Conservation (phyloP, 495 filamentous ascomycete genomes). For the Podospora tetraspora region DNA sequence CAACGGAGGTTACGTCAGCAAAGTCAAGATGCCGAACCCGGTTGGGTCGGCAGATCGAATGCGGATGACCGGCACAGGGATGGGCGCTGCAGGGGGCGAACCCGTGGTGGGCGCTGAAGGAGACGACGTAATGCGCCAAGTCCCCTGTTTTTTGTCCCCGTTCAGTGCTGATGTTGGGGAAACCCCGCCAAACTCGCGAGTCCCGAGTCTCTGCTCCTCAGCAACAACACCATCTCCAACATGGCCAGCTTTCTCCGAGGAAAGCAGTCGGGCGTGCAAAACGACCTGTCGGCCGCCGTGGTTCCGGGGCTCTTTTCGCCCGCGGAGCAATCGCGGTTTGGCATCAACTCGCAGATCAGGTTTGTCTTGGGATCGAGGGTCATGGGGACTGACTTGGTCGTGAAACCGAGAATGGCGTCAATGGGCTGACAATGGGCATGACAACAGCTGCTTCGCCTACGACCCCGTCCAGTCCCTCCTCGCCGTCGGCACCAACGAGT, state of each 20-base stretch:
- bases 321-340: constrained; percentile 79
- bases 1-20: not conserved
- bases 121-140: not conserved
- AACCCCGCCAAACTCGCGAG: not conserved
- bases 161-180: not conserved
- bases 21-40: not conserved
- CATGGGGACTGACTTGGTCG: no score
- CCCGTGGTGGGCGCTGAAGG: not conserved
- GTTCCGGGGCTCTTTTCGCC: constrained; percentile 67
- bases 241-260: constrained; percentile 86
- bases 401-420: not conserved
- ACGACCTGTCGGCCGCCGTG: constrained; percentile 79
- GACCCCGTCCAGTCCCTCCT: constrained; percentile 90
- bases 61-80: not conserved
- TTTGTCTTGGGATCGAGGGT: constrained; percentile 20
- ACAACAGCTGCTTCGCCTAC: constrained; percentile 66
- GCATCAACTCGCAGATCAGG: constrained; percentile 81
- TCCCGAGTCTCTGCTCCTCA: not conserved
- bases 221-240: constrained; percentile 13
- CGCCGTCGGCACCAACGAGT: constrained; percentile 84
- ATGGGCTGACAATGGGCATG: not conserved
- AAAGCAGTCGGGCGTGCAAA: constrained; percentile 88
- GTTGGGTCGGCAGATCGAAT: not conserved
- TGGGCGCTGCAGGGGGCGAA: not conserved
- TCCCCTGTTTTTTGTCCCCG: not conserved